Evolutionary conservation across 2,329 filamentous ascomycete species (phyloP).

Genomic region (Remersonia thermophila): DNA sequence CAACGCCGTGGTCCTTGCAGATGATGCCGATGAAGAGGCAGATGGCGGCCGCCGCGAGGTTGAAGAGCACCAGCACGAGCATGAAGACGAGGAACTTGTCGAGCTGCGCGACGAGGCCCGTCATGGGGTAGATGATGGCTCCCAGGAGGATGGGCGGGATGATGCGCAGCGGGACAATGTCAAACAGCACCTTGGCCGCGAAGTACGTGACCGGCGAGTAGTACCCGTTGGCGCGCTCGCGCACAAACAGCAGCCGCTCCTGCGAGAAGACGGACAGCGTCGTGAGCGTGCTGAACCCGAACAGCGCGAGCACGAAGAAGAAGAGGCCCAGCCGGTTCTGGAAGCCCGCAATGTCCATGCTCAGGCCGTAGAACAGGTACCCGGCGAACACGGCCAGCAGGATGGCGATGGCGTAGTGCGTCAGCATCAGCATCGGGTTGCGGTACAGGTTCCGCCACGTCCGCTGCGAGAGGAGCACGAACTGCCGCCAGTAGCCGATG

Average conservation of each 20-base stretch:
- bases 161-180: constrained; percentile 86
- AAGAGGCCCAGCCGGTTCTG: constrained; percentile 95
- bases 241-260: constrained; percentile 79
- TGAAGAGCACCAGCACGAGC: constrained; percentile 86
- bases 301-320: constrained; percentile 91
- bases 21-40: constrained; percentile 94
- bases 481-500: constrained; percentile 68
- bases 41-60: constrained; percentile 83
- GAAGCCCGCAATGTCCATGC: constrained; percentile 92
- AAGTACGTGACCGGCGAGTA: constrained; percentile 93
- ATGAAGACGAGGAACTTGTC: constrained; percentile 85
- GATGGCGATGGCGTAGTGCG: constrained; percentile 95
- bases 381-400: constrained; percentile 86
- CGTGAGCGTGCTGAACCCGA: constrained; percentile 92
- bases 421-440: constrained; percentile 96
- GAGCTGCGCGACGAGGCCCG: constrained; percentile 71
- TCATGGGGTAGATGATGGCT: constrained; percentile 96
- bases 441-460: constrained; percentile 97
- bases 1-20: constrained; percentile 81
- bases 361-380: constrained; percentile 91
- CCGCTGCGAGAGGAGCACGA: constrained; percentile 74
- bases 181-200: constrained; percentile 91
- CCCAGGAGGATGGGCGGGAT: constrained; percentile 93
- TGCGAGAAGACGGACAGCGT: constrained; percentile 87
- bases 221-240: constrained; percentile 93